Base-by-base conservation (phyloP, 768 basidiomycete species). In the Mycena galopus region DNA sequence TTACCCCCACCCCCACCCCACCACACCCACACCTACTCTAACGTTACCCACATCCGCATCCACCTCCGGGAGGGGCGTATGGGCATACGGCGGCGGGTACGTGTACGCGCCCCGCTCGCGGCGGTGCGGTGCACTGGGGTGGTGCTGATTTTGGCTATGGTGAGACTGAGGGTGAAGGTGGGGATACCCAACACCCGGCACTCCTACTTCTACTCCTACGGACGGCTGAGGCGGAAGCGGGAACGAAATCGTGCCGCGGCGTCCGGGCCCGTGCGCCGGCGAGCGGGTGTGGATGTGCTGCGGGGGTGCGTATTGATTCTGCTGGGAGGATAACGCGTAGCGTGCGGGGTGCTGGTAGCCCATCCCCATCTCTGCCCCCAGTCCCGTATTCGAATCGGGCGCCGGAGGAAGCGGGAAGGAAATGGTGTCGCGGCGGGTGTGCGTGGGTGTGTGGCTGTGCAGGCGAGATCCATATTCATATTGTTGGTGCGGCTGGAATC, bases 181-280 rank as follows among this genome's bases (percentile, higher is more conserved):
- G n/a, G n/a, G n/a, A n/a, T n/a, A n/a, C n/a, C n/a, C n/a, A n/a
- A n/a, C n/a, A n/a, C n/a, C n/a, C n/a, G n/a, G n/a, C n/a, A n/a
- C n/a, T n/a, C n/a, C n/a, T n/a, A n/a, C n/a, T n/a, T n/a, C n/a
- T n/a, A n/a, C n/a, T n/a, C n/a, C n/a, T n/a, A n/a, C n/a, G n/a
- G n/a, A n/a, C n/a, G n/a, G 73, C 71, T 71, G 69, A 75, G 21
- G 77, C 7, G 73, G 62, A 47, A 81, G 68, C 16, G 82, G 80
- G 35, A 81, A 74, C 14, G 81, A 78, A 35, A 82, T 76, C 33
- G 80, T 77, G 53, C 82, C 81, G 14, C 81, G 80, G 25, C 78
- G 39, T 7, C 39, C 39, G 9, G 3, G 78, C 44, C 68, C 61
- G 65, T 78, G 77, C 42, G 44, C 47, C 2, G n/a, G n/a, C n/a